phyloP scores from a whole-genome alignment of 306 rosid species.

The Fragaria ananassa region DNA sequence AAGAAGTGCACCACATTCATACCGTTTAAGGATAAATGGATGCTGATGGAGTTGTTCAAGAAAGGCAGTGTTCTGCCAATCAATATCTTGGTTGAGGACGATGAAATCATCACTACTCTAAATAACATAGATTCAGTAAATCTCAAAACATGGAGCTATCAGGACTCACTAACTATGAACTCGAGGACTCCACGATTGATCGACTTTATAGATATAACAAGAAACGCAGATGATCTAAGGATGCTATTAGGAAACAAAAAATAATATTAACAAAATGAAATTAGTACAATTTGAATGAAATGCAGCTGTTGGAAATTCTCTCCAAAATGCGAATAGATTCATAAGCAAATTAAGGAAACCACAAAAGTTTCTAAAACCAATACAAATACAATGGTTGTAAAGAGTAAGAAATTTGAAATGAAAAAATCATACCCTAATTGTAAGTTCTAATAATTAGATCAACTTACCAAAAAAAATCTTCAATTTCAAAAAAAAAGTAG shows the following conservation, averaged over 20 bases:
- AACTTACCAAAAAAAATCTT: conserved; percentile 11
- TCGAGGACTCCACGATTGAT: too few species aligned
- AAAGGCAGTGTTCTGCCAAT: too few species aligned
- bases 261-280: not conserved
- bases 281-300: not conserved
- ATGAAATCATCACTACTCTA: too few species aligned
- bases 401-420: not conserved
- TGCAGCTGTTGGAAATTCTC: not conserved
- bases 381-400: not conserved
- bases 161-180: too few species aligned
- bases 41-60: too few species aligned
- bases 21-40: too few species aligned
- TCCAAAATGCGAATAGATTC: not conserved
- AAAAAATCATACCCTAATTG: conserved; percentile 14
- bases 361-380: not conserved
- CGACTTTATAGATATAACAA: too few species aligned
- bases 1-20: too few species aligned
- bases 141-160: too few species aligned
- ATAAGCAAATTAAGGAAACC: not conserved
- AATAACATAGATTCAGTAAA: too few species aligned
- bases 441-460: conserved; percentile 5
- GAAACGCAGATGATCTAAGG: not conserved
- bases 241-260: not conserved
- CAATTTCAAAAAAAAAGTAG: conserved; percentile 17
- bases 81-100: too few species aligned